Conservation (phyloP, 1,284 basidiomycete genomes). For the Cutaneotrichosporon mucoides region DNA sequence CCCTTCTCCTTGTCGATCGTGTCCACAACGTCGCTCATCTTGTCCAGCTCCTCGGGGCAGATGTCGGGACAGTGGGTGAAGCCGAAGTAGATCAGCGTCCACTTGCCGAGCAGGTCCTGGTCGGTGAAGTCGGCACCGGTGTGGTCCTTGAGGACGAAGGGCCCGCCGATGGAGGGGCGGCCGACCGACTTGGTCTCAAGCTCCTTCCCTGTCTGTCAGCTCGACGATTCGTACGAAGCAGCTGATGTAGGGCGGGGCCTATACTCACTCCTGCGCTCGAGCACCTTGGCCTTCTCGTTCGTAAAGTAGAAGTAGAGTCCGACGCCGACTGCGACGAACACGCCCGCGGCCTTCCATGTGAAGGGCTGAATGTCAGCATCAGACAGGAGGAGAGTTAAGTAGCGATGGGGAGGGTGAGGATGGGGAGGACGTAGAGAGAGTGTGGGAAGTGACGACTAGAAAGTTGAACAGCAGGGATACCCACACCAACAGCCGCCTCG, state of each 20-base stretch:
- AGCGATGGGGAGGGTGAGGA: no score
- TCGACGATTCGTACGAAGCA: slow-evolving; percentile 43
- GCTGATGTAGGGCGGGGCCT: slow-evolving; percentile 50
- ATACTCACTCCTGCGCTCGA: slow-evolving; percentile 63
- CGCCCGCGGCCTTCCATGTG: slow-evolving; percentile 71
- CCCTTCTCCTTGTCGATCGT: slow-evolving; percentile 63
- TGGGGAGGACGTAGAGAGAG: no score
- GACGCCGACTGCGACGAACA: slow-evolving; percentile 77
- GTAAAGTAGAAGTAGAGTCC: slow-evolving; percentile 87
- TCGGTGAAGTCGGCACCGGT: slow-evolving; percentile 71
- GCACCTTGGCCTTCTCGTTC: slow-evolving; percentile 74
- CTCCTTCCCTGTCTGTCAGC: slow-evolving; percentile 58
- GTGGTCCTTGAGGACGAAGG: slow-evolving; percentile 73
- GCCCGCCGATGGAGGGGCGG: slow-evolving; percentile 77
- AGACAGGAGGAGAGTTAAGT: slow-evolving; percentile 50
- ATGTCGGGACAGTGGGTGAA: slow-evolving; percentile 99
- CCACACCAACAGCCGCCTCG: slow-evolving; percentile 25
- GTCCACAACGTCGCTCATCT: slow-evolving; percentile 78
- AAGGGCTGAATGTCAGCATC: slow-evolving; percentile 61
- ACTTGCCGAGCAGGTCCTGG: slow-evolving; percentile 74
- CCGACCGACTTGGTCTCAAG: slow-evolving; percentile 57
- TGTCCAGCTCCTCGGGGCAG: slow-evolving; percentile 96
- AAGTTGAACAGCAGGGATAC: neutral
- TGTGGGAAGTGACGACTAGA: no score
- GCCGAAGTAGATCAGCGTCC: slow-evolving; percentile 88